Conservation (phyloP, 148 eudicot genomes). For the Suaeda aralocaspica region DNA sequence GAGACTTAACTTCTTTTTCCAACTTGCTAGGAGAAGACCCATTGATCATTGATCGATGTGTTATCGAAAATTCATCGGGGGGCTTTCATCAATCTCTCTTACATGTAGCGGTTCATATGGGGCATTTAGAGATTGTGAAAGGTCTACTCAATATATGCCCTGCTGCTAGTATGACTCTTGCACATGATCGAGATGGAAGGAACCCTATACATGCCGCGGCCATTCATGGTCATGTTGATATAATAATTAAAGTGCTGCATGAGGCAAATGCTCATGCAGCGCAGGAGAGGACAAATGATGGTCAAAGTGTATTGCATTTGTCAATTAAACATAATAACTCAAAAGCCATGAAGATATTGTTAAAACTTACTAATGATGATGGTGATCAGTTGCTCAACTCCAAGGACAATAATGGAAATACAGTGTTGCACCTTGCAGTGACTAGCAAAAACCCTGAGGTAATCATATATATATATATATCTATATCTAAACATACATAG, state of each 20-base stretch:
- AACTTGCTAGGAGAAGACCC: no score
- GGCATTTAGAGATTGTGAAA: conserved; percentile 24
- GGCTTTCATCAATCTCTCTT: conserved; percentile 18
- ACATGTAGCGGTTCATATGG: conserved; percentile 35
- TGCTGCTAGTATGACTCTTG: conserved; percentile 15
- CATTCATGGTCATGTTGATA: conserved; percentile 8
- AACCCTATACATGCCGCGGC: conserved; percentile 35
- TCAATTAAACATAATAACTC: conserved; percentile 17
- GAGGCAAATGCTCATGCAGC: conserved; percentile 11
- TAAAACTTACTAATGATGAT: neutral
- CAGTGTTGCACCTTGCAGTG: conserved; percentile 10
- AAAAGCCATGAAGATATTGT: conserved; percentile 8
- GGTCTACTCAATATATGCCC: neutral
- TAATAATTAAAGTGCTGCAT: conserved; percentile 20
- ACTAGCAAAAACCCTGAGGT: neutral
- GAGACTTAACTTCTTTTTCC: no score
- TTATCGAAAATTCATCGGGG: no score
- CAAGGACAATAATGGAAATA: conserved; percentile 16
- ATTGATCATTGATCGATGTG: no score
- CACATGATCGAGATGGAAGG: conserved; percentile 23
- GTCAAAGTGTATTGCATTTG: conserved; percentile 22
- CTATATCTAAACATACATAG: no score
- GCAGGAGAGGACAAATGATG: conserved; percentile 6
- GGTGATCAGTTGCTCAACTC: conserved; percentile 7
- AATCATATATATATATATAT: no score